Conservation (phyloP, 2,329 filamentous ascomycete genomes). For the Daldinia sp. region DNA sequence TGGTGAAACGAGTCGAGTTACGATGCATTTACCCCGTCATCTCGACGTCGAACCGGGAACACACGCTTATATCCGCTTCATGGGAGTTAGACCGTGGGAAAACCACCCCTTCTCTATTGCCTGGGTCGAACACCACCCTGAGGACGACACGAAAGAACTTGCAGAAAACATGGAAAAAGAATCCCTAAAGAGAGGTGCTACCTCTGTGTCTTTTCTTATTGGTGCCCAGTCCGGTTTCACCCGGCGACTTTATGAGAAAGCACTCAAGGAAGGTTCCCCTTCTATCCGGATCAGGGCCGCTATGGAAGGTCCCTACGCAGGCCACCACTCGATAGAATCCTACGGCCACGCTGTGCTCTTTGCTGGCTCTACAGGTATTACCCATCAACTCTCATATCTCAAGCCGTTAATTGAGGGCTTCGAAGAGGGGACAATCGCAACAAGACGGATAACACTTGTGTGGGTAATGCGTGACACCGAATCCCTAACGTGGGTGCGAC, state of each 20-base stretch:
- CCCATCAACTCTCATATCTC: conserved; percentile 90
- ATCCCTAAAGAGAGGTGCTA: conserved; percentile 49
- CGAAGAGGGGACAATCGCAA: conserved; percentile 76
- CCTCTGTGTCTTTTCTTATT: conserved; percentile 80
- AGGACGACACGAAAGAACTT: conserved; percentile 49
- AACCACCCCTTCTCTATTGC: conserved; percentile 82
- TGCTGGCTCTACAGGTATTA: conserved; percentile 93
- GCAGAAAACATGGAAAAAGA: conserved; percentile 49
- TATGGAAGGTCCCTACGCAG: conserved; percentile 89
- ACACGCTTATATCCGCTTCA: conserved; percentile 78
- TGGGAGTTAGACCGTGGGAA: conserved; percentile 71
- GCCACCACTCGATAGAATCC: conserved; percentile 84
- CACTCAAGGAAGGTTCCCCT: conserved; percentile 60
- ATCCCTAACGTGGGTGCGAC: conserved; percentile 90
- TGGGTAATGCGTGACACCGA: conserved; percentile 94
- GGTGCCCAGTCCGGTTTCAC: conserved; percentile 91
- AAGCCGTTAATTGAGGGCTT: conserved; percentile 77
- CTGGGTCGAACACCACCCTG: conserved; percentile 69
- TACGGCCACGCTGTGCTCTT: conserved; percentile 93
- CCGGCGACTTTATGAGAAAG: conserved; percentile 77
- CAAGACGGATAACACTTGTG: conserved; percentile 81
- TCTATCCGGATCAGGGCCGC: conserved; percentile 73
- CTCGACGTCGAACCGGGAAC: conserved; percentile 73
- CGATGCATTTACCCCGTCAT: conserved; percentile 72
- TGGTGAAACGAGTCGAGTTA: conserved; percentile 75